Base-by-base conservation (phyloP, 2,329 filamentous ascomycete species). In the Thermomyces lanuginosus region DNA sequence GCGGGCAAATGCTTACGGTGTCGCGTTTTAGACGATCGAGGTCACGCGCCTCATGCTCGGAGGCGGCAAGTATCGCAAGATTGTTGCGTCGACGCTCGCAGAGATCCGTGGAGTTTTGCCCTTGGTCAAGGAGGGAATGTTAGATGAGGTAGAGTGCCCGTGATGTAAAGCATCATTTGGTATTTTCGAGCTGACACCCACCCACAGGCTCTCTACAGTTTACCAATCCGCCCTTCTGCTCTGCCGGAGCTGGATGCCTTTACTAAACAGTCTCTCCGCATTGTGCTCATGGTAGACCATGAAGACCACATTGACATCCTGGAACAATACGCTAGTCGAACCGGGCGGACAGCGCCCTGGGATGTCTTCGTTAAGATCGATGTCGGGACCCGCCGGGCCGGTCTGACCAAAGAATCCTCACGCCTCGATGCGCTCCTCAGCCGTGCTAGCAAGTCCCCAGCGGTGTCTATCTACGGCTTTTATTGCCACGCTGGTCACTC, bases 41-140 rank as follows among this genome's bases (percentile, higher is more conserved):
- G 39, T 45, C 11, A 59, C 55, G 1, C 39, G 55, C 4, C 38
- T 60, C 41, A 57, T 60, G 54, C 46, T 60, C 4, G 51, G 39
- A 1, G 38, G 46, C 12, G 53, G 53, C 8, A 45, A 40, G 16
- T 49, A 56, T 37, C 44, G 41, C 8, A 47, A 44, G 9, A 55
- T 57, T 11, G 43, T 60, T 9, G 52, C 48, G 2, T 60, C 56
- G 1, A 60, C 55, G 1, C 31, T 60, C 1, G 40, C 45, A 5
- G 56, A 58, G 26, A 56, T 60, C 12, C 41, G 49, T 5, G 56
- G 56, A 1, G 39, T 42, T 1, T 32, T 59, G 8, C 49, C 55
- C 3, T 33, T 60, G 2, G 56, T 45, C 0, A 35, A 51, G 21
- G 53, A 59, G 21, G 56, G 54, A 0, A 35, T 55, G 3, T 34